These are phyloP conservation scores for Candida pseudofarinosa DNA, from an alignment of 805 yeast genomes.

Conservation along the genomic window DNA sequence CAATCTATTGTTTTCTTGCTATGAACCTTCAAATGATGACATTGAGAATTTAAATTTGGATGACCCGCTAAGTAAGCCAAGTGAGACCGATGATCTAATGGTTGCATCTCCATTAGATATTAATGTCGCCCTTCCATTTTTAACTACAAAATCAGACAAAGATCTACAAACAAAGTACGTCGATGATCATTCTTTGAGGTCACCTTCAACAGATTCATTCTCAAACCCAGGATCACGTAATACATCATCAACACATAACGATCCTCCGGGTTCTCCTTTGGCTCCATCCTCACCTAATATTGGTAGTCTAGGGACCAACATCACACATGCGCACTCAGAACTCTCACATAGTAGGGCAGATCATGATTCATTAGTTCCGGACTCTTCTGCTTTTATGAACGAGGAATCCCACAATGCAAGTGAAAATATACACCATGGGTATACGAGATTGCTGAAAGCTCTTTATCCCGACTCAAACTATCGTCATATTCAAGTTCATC, in stretches of 20 bases:
- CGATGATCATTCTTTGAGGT: slow-evolving; percentile 10
- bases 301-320: slow-evolving; percentile 38
- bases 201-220: not conserved
- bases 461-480: slow-evolving; percentile 64
- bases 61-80: slow-evolving; percentile 4
- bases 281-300: slow-evolving; percentile 32
- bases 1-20: slow-evolving; percentile 57
- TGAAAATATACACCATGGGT: slow-evolving; percentile 33
- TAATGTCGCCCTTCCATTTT: slow-evolving; percentile 40
- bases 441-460: slow-evolving; percentile 31
- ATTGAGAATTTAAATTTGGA: slow-evolving; percentile 7
- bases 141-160: slow-evolving; percentile 36
- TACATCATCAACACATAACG: slow-evolving; percentile 19
- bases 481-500: slow-evolving; percentile 58
- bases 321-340: slow-evolving; percentile 22
- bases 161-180: slow-evolving; percentile 17
- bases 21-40: slow-evolving; percentile 27
- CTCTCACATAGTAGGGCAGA: slow-evolving; percentile 4
- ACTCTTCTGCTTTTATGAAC: slow-evolving; percentile 25
- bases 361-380: slow-evolving; percentile 16
- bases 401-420: slow-evolving; percentile 14
- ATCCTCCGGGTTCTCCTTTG: slow-evolving; percentile 1
- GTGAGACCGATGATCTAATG: slow-evolving; percentile 17
- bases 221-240: slow-evolving; percentile 21
- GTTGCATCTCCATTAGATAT: slow-evolving; percentile 42